Base-by-base conservation (phyloP, 352 stramenopile species). In the Plasmopara viticola region DNA sequence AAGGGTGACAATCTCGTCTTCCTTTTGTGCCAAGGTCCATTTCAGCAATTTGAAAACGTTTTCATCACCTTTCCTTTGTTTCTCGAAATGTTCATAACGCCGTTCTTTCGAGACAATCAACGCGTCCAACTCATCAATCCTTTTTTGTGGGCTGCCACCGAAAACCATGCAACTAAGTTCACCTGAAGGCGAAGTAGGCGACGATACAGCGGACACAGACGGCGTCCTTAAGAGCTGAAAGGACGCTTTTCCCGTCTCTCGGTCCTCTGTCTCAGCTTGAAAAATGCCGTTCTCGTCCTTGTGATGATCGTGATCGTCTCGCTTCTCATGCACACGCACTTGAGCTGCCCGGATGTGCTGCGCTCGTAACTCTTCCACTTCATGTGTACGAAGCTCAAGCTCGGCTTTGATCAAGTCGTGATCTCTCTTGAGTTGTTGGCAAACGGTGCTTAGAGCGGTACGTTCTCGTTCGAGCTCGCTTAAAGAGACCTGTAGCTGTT, bases 1-100 rank as follows among this genome's bases (percentile, higher is more conserved):
- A 1, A 85, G 44, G 38, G 62, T 59, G 6, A 48, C 53, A 18
- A 86, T 52, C 17, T 82, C 58, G 8, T 75, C 56, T 28, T 86
- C 64, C 34, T 82, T 78, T 29, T 65, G 64, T 31, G 31, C 44
- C 2, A 82, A 48, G 8, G 51, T 66, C 20, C 57, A 65, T 25
- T 77, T 69, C 2, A 73, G 48, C 0, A 52, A 53, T 31, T 45
- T 41, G 25, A 48, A 51, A 15, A 58, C 46, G 6, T 12, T 65
- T 39, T 58, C 66, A n/a, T 20, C 15, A 37, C 37, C 54, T 50
- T 64, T 63, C 14, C 42, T 44, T 12, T 43, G 48, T 13, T 60
- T 58, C 13, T 63, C 63, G 10, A 35, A 6, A 34, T 51, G 41
- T 18, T 30, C 50, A 35, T 68, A 71, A 15, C 58, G 60, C 5